Conservation (phyloP, 306 rosid species). For the Prunus salicina region DNA sequence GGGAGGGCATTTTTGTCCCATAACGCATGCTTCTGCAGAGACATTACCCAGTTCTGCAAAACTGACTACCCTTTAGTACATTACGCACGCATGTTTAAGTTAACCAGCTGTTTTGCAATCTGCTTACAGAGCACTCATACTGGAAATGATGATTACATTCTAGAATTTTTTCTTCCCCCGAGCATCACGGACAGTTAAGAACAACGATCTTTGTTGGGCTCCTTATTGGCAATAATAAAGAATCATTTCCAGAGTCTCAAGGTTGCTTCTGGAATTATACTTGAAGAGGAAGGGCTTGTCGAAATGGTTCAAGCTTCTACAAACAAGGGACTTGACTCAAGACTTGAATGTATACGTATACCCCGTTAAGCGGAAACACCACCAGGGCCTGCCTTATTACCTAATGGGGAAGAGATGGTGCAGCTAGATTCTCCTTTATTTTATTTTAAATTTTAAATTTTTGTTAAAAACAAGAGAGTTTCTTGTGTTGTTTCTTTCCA, state of each 20-base stretch:
- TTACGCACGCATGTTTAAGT: slow-evolving; percentile 75
- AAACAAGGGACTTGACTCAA: slow-evolving; percentile 39
- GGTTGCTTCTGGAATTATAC: slow-evolving; percentile 66
- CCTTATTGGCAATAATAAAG: slow-evolving; percentile 67
- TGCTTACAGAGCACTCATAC: slow-evolving; percentile 73
- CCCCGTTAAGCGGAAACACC: slow-evolving; percentile 30
- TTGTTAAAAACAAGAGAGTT: too few species aligned
- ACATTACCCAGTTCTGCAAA: slow-evolving; percentile 76
- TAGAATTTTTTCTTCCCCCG: slow-evolving; percentile 81
- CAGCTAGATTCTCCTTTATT: slow-evolving; percentile 26
- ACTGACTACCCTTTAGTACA: slow-evolving; percentile 81
- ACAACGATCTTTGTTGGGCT: slow-evolving; percentile 57
- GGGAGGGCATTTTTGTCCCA: slow-evolving; percentile 79
- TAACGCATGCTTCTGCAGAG: slow-evolving; percentile 61
- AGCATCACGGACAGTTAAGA: slow-evolving; percentile 37
- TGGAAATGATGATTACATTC: slow-evolving; percentile 71
- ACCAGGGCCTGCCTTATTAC: slow-evolving; percentile 33
- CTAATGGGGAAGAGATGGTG: slow-evolving; percentile 38
- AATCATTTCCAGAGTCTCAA: slow-evolving; percentile 66
- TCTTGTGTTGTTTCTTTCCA: too few species aligned
- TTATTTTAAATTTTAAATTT: too few species aligned
- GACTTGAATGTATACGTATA: slow-evolving; percentile 49
- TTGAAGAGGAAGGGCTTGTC: slow-evolving; percentile 46
- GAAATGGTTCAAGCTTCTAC: slow-evolving; percentile 58
- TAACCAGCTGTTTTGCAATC: slow-evolving; percentile 68